Evolutionary conservation across 331 rosid species (phyloP).

Genomic region (Pyrus hybrid): DNA sequence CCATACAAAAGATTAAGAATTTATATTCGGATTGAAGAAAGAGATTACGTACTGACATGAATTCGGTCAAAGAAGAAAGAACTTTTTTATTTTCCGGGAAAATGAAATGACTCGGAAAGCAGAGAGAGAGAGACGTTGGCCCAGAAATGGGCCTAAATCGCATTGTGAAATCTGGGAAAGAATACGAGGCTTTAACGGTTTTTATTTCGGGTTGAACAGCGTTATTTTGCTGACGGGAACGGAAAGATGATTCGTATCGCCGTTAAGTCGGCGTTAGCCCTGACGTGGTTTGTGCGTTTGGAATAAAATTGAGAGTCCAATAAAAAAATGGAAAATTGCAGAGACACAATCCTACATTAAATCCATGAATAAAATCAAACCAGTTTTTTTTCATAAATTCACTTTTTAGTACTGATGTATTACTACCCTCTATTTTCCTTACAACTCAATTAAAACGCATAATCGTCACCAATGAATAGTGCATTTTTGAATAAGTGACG

Average conservation of each 20-base stretch:
- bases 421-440: no score
- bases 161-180: neutral
- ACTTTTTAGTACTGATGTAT: no score
- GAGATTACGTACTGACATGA: no score
- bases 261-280: conserved; percentile 12
- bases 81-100: conserved; percentile 21
- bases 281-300: neutral
- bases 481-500: no score
- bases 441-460: no score
- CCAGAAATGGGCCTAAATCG: conserved; percentile 44
- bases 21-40: no score
- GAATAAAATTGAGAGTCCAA: neutral
- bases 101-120: conserved; percentile 24
- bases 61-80: conserved; percentile 13
- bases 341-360: no score
- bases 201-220: conserved; percentile 7
- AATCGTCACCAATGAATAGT: no score
- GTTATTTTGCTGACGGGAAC: conserved; percentile 12
- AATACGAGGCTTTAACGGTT: conserved; percentile 9
- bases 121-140: conserved; percentile 28
- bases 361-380: no score
- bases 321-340: no score
- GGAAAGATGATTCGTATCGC: neutral
- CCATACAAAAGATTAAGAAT: no score
- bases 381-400: no score